Evolutionary conservation across 1,284 basidiomycete species (phyloP), one percentile per base, ranked within the genome.

Genomic region (Ganoderma leucocontextum): DNA sequence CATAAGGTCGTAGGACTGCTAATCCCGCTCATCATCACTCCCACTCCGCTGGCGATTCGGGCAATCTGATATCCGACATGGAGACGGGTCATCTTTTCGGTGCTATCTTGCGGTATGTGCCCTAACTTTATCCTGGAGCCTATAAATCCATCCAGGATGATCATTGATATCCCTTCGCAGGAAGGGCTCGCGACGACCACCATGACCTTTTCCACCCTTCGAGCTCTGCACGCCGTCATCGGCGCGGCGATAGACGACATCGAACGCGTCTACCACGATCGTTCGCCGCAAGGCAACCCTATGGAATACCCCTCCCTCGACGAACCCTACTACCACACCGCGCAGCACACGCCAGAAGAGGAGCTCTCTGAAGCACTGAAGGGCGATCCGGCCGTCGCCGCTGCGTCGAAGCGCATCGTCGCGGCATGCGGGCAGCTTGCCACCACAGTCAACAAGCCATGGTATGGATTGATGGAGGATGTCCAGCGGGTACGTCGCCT

Each of bases 231-330:
- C 69, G 79, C 84, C 71, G 84, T 91, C 76, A 87, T 92, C 71
- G 88, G 86, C 71, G 83, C 88, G 67, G 90, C 90, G 25, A 79
- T 92, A 70, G 84, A 89, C 78, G 89, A 91, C 74, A 89, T 92
- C 36, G 86, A 92, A 76, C 81, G 81, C 49, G 80, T 90, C 66
- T 92, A 91, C 77, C 77, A 76, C 13, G 70, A 67, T 44, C 66
- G 58, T 22, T 44, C 63, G 7, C 58, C 63, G 7, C 58, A 12
- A 39, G 61, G 12, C 29, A 19, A 8, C 29, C 52, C 52, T 17
- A 73, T 87, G 38, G 88, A 91, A 73, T 91, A 89, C 72, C 90
- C 90, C 7, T 84, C 85, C 13, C 80, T 90, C 25, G 85, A 89
- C 70, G 74, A 75, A 7, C 83, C 87, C 4, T 85, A 80, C 74